Percentiles rank a stretch among this genome's conserved stretches.
phyloP scores from a whole-genome alignment of 441 rosid species.

The Erodium trifolium region DNA sequence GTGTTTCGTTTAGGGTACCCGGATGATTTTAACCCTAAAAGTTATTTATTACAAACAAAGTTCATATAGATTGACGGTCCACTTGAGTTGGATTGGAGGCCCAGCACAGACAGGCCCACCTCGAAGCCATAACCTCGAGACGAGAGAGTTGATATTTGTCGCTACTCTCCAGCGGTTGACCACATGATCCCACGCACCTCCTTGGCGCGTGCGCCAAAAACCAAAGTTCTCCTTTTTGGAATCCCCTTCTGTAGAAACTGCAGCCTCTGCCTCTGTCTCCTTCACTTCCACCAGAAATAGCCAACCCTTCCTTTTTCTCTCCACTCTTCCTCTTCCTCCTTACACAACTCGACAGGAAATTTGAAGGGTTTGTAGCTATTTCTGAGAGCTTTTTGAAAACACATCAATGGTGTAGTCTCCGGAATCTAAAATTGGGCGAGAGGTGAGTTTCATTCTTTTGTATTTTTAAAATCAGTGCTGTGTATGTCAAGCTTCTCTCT shows the following conservation, averaged over 20 bases:
- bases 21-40: too few species aligned
- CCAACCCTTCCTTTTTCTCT: slow-evolving; percentile 2
- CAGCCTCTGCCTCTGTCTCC: not conserved
- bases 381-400: not conserved
- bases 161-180: not conserved
- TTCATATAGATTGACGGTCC: not conserved
- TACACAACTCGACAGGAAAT: not conserved
- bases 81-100: not conserved
- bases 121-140: slow-evolving; percentile 2
- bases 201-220: not conserved
- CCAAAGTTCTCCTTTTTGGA: not conserved
- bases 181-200: not conserved
- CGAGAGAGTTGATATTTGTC: not conserved
- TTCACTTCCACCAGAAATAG: not conserved
- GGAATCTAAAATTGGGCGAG: not conserved
- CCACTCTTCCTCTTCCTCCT: not conserved
- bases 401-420: not conserved
- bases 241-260: not conserved
- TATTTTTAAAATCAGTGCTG: not conserved
- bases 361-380: not conserved
- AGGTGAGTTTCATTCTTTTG: not conserved
- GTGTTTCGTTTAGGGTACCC: too few species aligned
- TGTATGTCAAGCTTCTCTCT: not conserved
- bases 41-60: too few species aligned
- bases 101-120: not conserved